phyloP scores from a whole-genome alignment of 1,284 basidiomycete species.

The Cryptococcus deneoformans region DNA sequence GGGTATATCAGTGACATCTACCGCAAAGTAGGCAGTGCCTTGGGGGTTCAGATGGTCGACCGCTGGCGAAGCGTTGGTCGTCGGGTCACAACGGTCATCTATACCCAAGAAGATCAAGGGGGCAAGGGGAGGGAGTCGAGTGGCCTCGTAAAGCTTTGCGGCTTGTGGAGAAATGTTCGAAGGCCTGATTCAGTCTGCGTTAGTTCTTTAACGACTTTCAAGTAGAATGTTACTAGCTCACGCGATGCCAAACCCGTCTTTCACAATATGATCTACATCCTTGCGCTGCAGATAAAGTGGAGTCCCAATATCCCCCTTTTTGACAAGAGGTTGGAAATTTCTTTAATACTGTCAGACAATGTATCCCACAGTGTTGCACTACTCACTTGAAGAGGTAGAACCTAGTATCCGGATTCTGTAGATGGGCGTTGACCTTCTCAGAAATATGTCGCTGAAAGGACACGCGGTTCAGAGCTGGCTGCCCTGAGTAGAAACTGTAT shows the following conservation, averaged over 20 bases:
- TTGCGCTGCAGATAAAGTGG: constrained; percentile 53
- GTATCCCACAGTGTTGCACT: neutral
- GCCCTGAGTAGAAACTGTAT: constrained; percentile 67
- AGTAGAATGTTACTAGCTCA: constrained; percentile 3
- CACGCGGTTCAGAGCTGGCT: constrained; percentile 73
- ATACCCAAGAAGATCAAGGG: constrained; percentile 72
- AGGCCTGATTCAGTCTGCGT: neutral
- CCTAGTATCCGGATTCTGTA: constrained; percentile 58
- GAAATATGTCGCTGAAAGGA: constrained; percentile 76
- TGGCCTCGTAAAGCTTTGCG: constrained; percentile 58
- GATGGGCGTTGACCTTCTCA: constrained; percentile 66
- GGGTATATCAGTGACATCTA: constrained; percentile 62
- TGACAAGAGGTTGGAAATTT: constrained; percentile 42
- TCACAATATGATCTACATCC: constrained; percentile 65
- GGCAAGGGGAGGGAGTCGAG: constrained; percentile 58
- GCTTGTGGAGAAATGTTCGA: neutral
- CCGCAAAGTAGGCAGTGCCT: constrained; percentile 73
- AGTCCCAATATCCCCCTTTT: constrained; percentile 53
- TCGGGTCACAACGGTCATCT: constrained; percentile 58
- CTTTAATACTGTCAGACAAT: constrained; percentile 12
- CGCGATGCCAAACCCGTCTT: constrained; percentile 47
- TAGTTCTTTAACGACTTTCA: neutral
- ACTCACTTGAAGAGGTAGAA: constrained; percentile 68
- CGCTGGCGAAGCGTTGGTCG: constrained; percentile 55
- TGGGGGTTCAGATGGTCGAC: constrained; percentile 57